These are phyloP conservation scores for Malassezia brasiliensis DNA, from an alignment of 1,284 basidiomycete genomes.

Conservation along the genomic window DNA sequence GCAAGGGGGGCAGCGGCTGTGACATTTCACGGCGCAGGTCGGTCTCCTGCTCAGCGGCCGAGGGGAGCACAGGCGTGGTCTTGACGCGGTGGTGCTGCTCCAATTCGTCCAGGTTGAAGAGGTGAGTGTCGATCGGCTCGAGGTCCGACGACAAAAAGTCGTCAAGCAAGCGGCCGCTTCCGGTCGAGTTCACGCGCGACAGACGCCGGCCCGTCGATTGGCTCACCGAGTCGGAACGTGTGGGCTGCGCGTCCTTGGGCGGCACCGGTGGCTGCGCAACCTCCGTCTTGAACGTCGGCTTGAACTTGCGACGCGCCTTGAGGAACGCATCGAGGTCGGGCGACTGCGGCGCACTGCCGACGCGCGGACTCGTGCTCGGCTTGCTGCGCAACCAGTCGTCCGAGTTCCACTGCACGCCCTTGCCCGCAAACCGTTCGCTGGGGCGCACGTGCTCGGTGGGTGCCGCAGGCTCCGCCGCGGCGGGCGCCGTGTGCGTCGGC, in stretches of 20 bases:
- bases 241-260: slow-evolving; percentile 19
- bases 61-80: slow-evolving; percentile 13
- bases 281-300: slow-evolving; percentile 13
- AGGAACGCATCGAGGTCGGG: slow-evolving; percentile 34
- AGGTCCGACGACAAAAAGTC: slow-evolving; percentile 1
- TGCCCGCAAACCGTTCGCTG: slow-evolving; percentile 33
- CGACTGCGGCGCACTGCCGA: slow-evolving; percentile 11
- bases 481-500: background rate
- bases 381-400: slow-evolving; percentile 26
- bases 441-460: slow-evolving; percentile 10
- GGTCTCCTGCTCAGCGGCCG: background rate
- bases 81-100: slow-evolving; percentile 34
- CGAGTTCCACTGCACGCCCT: slow-evolving; percentile 35
- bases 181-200: background rate
- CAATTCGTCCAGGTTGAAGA: slow-evolving; percentile 30
- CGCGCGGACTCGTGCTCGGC: slow-evolving; percentile 13
- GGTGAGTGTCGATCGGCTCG: slow-evolving; percentile 15
- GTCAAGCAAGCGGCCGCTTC: background rate
- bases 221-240: background rate
- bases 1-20: background rate
- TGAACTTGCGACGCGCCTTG: slow-evolving; percentile 32
- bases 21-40: background rate
- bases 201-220: slow-evolving; percentile 4
- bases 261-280: slow-evolving; percentile 18
- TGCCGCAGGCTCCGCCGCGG: background rate